These are phyloP conservation scores for Triangularia verruculosa DNA, from an alignment of 2,329 filamentous ascomycete species.

Conservation along the genomic window DNA sequence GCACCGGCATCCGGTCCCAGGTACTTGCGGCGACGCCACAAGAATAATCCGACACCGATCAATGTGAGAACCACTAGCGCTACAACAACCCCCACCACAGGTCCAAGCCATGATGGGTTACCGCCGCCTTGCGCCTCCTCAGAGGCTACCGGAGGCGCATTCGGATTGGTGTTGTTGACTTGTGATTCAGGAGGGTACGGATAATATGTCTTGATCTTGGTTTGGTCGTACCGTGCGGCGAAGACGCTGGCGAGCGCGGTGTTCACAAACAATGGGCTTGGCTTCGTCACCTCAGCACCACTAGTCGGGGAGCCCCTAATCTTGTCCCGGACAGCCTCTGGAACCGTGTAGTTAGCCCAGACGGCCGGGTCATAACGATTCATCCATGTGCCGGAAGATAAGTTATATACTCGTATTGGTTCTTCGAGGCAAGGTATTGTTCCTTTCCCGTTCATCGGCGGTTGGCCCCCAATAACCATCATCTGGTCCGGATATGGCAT, in stretches of 20 bases:
- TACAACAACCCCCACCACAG: conserved; percentile 60
- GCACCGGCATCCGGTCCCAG: conserved; percentile 37
- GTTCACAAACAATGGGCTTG: conserved; percentile 56
- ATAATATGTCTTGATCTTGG: conserved; percentile 58
- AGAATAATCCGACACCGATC: conserved; percentile 48
- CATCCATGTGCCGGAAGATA: conserved; percentile 67
- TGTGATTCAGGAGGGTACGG: conserved; percentile 50
- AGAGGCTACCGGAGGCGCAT: conserved; percentile 15
- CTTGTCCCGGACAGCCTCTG: conserved; percentile 56
- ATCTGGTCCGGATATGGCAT: conserved; percentile 76
- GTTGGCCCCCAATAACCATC: conserved; percentile 70
- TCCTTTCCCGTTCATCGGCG: conserved; percentile 29
- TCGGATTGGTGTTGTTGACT: conserved; percentile 30
- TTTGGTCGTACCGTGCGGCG: conserved; percentile 49
- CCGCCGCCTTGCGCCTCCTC: conserved; percentile 31
- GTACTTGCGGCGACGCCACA: conserved; percentile 51
- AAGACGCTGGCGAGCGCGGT: conserved; percentile 53
- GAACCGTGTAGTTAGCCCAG: conserved; percentile 67
- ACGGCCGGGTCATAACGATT: conserved; percentile 64
- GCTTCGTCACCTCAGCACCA: conserved; percentile 66
- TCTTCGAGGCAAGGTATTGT: conserved; percentile 46
- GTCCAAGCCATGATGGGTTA: conserved; percentile 56
- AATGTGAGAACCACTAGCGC: conserved; percentile 55
- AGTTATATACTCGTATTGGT: conserved; percentile 68
- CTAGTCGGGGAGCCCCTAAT: conserved; percentile 67